phyloP scores from a whole-genome alignment of 148 eudicot species.

The Vaccinium darrowii region DNA sequence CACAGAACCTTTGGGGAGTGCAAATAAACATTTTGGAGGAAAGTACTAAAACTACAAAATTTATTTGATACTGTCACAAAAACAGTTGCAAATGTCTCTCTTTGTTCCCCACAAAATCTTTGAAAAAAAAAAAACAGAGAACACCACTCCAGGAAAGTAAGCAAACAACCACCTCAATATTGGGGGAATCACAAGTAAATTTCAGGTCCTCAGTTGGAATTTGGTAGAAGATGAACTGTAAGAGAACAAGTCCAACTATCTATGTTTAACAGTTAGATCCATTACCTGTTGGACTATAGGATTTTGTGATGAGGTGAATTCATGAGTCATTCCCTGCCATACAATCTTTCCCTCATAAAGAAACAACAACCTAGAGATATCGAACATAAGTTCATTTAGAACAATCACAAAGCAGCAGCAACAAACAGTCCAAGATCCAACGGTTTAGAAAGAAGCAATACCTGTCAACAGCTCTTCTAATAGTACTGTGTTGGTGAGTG shows the following conservation, averaged over 20 bases:
- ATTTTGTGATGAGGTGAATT: slow-evolving; percentile 75
- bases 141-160: not conserved
- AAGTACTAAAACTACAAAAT: not conserved
- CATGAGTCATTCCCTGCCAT: slow-evolving; percentile 93
- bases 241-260: not conserved
- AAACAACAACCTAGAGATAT: slow-evolving; percentile 60
- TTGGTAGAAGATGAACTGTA: not conserved
- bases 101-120: not conserved
- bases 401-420: not conserved
- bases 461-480: slow-evolving; percentile 94
- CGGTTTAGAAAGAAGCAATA: slow-evolving; percentile 24
- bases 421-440: not conserved
- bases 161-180: not conserved
- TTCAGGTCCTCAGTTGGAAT: not conserved
- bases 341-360: slow-evolving; percentile 79
- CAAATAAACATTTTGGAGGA: not conserved
- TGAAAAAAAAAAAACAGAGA: not conserved
- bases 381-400: slow-evolving; percentile 3
- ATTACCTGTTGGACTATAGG: slow-evolving; percentile 89
- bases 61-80: not conserved
- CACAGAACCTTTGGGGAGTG: not conserved
- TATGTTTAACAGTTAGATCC: not conserved
- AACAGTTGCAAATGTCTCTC: not conserved
- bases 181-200: not conserved
- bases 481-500: slow-evolving; percentile 95